phyloP scores from a whole-genome alignment of 495 filamentous ascomycete species.

The Aspergillus ostianus region DNA sequence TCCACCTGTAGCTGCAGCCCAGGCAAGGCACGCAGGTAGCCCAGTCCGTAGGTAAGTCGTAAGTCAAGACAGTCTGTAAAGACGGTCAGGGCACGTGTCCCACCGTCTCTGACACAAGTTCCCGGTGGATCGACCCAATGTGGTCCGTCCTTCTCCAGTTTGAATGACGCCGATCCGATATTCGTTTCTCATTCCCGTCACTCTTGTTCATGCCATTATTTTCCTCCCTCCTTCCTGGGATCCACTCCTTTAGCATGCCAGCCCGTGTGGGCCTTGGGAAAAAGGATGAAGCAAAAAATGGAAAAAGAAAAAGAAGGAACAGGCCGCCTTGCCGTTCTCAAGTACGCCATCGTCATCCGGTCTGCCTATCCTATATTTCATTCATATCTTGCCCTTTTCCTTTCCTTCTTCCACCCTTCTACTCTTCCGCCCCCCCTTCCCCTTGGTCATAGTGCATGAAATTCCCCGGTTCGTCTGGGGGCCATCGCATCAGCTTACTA shows the following conservation, averaged over 20 bases:
- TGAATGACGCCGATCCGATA: not conserved
- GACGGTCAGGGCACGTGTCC: not conserved
- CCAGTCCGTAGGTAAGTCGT: no score
- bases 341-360: not conserved
- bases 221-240: constrained; percentile 8
- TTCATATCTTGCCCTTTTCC: not conserved
- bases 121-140: not conserved
- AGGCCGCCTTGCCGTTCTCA: not conserved
- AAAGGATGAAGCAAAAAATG: constrained; percentile 1
- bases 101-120: not conserved
- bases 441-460: not conserved
- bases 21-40: no score
- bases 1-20: no score
- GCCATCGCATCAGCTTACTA: not conserved
- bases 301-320: not conserved
- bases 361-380: constrained; percentile 9
- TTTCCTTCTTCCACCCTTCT: constrained; percentile 2
- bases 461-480: not conserved
- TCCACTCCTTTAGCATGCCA: constrained; percentile 24
- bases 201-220: constrained; percentile 16
- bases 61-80: no score
- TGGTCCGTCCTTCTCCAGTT: not conserved
- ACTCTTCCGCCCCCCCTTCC: not conserved
- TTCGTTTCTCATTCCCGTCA: not conserved
- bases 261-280: constrained; percentile 17